These are phyloP conservation scores for Sugiyamaella pinicola DNA, from an alignment of 1,139 yeast genomes.

Conservation along the genomic window DNA sequence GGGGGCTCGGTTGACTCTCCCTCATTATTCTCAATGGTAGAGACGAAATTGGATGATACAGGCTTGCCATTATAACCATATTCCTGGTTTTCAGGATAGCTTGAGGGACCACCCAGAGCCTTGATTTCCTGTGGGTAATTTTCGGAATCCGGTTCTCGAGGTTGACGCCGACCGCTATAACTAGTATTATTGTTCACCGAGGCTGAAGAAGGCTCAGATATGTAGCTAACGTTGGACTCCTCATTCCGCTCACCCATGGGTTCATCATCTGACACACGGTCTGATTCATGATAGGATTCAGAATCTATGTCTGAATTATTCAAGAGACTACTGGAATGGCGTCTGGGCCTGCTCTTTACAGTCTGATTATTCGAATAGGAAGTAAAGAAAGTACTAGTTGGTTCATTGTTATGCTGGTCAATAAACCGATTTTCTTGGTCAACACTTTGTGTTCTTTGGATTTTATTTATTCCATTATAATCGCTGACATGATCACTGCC, in stretches of 20 bases:
- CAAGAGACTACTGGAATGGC: too few species aligned
- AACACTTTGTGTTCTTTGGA: neutral
- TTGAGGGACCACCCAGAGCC: neutral
- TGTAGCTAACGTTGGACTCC: too few species aligned
- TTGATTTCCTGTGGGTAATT: neutral
- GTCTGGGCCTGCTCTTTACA: too few species aligned
- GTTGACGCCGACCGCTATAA: neutral
- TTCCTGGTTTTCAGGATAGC: constrained; percentile 3
- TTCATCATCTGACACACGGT: neutral
- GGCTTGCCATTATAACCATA: neutral
- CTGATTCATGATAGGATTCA: neutral
- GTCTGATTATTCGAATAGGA: too few species aligned
- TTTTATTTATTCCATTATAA: neutral
- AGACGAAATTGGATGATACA: neutral
- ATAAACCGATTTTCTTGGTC: neutral
- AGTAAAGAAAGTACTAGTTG: too few species aligned
- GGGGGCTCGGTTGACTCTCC: neutral
- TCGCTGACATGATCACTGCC: neutral
- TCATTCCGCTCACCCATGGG: too few species aligned
- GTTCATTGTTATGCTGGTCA: too few species aligned
- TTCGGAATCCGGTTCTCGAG: neutral
- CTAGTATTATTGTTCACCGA: neutral
- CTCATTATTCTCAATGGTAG: neutral
- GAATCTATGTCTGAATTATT: too few species aligned
- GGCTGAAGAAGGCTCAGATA: neutral